Base-by-base conservation (phyloP, 345 rosid species). In the Salix viminalis region DNA sequence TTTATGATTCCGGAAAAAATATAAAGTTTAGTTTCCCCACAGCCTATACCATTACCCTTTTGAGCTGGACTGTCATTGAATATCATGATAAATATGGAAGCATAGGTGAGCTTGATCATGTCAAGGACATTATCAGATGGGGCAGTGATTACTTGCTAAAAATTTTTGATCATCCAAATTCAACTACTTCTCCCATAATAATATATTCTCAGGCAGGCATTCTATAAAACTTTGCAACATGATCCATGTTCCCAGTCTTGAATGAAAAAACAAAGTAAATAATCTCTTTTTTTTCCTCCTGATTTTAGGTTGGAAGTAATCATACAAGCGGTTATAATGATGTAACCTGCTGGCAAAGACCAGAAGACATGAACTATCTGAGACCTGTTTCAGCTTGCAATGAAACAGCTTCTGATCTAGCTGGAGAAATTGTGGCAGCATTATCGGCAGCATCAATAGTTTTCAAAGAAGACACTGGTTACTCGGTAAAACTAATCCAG, bases 11-110 rank as follows among this genome's bases (percentile, higher is more conserved):
- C 1, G 90, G 94, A 18, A 88, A 83, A 74, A 89, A 87, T 37
- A 81, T 84, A 7, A 90, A 89, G 82, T 86, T 91, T 76, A 89
- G 85, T 73, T 91, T 89, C 84, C 84, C 92, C 16, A 80, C 88
- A 21, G 89, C 94, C 65, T 90, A 86, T 75, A 72, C 90, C 1
- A 58, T 90, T 37, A 87, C 92, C 16, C 77, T 89, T 41, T 79
- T 90, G 86, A 89, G 94, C 71, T 90, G 91, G 94, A 85, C 83
- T 16, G 89, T 89, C 69, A 85, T 89, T 5, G 90, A 90, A 72
- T 90, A 90, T 70, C 88, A 88, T 66, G 77, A 82, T 16, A 90
- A 87, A 70, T 90, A 86, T 74, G 86, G 76, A 2, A 83, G 78
- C 65, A 81, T 86, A 16, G 87, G 85, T 16, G 89, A 90, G 85